Evolutionary conservation across 192 early-diverging fungal genomes (phyloP).

Genomic region (Coemansia sp.): DNA sequence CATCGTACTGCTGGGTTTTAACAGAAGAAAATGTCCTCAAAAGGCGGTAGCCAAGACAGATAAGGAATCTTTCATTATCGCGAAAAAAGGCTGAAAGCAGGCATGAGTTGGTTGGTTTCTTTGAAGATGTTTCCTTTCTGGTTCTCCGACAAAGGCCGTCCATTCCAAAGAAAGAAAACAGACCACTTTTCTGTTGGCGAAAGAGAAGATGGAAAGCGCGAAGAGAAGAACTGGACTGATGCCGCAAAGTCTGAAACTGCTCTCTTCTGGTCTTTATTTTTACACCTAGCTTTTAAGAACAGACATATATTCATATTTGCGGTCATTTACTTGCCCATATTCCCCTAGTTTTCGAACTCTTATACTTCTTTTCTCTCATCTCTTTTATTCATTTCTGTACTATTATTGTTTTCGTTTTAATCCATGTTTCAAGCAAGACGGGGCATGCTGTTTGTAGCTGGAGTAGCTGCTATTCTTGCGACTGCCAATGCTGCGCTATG

Average conservation of each 20-base stretch:
- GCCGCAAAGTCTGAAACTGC: background rate
- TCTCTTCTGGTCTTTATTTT: background rate
- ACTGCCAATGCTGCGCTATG: constrained; percentile 11
- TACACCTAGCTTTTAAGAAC: no score
- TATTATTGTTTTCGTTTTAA: background rate
- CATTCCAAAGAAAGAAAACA: background rate
- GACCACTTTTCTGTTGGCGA: background rate
- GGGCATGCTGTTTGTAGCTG: background rate
- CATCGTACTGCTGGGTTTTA: no score
- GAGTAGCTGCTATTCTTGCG: background rate
- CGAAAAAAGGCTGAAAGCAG: no score
- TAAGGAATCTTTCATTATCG: no score
- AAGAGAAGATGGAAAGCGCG: background rate
- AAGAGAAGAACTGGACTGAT: background rate
- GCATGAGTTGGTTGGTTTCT: no score
- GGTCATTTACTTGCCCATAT: background rate
- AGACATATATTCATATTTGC: no score
- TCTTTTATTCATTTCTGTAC: background rate
- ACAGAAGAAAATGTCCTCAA: no score
- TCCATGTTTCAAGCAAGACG: background rate
- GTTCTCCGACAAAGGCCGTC: background rate
- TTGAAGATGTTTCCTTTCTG: background rate
- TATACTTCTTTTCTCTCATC: background rate
- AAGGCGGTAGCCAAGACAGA: no score
- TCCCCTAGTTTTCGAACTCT: background rate